Evolutionary conservation across 305 asterid species (phyloP).

Genomic region (Fraxinus platypoda): DNA sequence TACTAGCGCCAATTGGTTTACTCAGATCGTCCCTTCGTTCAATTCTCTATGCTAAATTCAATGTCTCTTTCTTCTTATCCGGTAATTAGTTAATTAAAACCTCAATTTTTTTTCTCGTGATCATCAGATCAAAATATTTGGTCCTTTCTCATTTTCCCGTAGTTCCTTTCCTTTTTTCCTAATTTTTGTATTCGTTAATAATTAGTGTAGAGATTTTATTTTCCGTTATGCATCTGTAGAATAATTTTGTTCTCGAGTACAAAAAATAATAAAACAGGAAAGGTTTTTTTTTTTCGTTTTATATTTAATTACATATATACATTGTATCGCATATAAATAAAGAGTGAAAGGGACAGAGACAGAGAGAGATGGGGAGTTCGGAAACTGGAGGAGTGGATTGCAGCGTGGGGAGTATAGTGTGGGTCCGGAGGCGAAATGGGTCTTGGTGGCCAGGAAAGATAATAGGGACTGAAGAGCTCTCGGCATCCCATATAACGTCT

Average conservation of each 20-base stretch:
- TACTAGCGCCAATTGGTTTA: conserved; percentile 42
- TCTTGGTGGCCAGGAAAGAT: conserved; percentile 99
- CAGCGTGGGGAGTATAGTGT: conserved; percentile 91
- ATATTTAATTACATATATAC: conserved; percentile 24
- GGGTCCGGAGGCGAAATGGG: conserved; percentile 96
- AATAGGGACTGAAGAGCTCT: conserved; percentile 81
- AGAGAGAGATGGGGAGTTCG: conserved; percentile 63
- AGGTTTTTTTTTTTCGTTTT: conserved; percentile 19
- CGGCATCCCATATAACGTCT: conserved; percentile 74
- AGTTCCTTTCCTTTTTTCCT: conserved; percentile 22
- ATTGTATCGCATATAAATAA: conserved; percentile 23
- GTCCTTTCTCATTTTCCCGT: conserved; percentile 22
- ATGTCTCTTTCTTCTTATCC: conserved; percentile 38
- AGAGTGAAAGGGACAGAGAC: neutral
- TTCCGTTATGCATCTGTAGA: neutral
- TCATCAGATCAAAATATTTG: conserved; percentile 25
- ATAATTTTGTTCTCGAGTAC: neutral
- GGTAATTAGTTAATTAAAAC: conserved; percentile 49
- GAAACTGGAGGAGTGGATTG: conserved; percentile 69
- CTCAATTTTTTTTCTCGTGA: conserved; percentile 19
- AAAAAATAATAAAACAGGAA: conserved; percentile 21
- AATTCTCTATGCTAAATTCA: conserved; percentile 17
- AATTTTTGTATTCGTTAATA: neutral
- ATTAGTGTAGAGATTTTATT: neutral
- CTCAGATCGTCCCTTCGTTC: conserved; percentile 34